Evolutionary conservation across 768 basidiomycete genomes (phyloP), one percentile per base, ranked within the genome.

Genomic region (Boletellus emodensis): DNA sequence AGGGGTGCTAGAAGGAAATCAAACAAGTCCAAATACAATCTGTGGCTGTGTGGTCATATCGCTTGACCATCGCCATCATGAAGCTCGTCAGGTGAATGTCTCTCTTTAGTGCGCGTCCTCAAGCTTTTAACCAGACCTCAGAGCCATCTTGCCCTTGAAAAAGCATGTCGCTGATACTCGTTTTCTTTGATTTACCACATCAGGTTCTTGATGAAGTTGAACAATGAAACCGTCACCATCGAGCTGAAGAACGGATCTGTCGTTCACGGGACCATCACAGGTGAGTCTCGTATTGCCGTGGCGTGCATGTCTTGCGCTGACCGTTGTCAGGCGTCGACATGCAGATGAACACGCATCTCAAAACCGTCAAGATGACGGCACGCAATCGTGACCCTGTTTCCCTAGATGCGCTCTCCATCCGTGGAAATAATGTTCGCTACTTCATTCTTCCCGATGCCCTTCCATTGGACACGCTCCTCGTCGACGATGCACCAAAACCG

Each of bases 201-300:
- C 65, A 95, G 92, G 71, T 97, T 95, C 75, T 82, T 96, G 78
- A 99, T 98, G 95, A 99, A 98, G 80, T 74, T 99, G 75, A 95
- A 96, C 80, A 97, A 97, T 69, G 95, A 99, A 79, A 94, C 95
- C 56, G 94, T 97, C 60, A 92, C 94, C 55, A 82, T 98, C 69
- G 94, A 99, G 76, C 80, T 99, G 60, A 99, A 99, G 74, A 97
- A 99, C 62, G 96, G 96, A 26, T 91, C 92, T 0, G 74, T 93
- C 45, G 86, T 99, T 14, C 89, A 95, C 63, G 95, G 95, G 11
- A 99, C 95, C 20, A 96, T 98, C 70, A 96, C 93, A 14, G 94
- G 95, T 94, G 54, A 56, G 84, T 68, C 22, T 13, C 42, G 40
- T 7, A 7, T 33, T 28, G 14, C 42, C 22, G 4, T 36, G 22